These are phyloP conservation scores for Myriosclerotinia duriaeana DNA, from an alignment of 2,329 filamentous ascomycete genomes.

Conservation along the genomic window DNA sequence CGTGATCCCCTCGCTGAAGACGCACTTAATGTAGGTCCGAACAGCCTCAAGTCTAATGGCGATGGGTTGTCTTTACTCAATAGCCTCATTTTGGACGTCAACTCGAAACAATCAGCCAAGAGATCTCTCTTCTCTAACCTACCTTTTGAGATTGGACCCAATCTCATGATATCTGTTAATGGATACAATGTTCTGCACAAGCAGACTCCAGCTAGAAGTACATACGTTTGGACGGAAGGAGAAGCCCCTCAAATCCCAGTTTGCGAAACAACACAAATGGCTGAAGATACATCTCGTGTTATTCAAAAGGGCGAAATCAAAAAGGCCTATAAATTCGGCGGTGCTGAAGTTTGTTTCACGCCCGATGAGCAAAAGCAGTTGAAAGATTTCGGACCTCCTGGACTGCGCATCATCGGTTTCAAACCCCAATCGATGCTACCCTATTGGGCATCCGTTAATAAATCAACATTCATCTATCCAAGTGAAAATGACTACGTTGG, in stretches of 20 bases:
- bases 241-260: slow-evolving; percentile 79
- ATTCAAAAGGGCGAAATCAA: slow-evolving; percentile 80
- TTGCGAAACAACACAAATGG: slow-evolving; percentile 70
- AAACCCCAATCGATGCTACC: slow-evolving; percentile 75
- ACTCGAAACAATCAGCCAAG: slow-evolving; percentile 83
- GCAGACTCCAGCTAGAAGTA: slow-evolving; percentile 76
- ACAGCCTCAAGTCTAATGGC: slow-evolving; percentile 62
- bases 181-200: slow-evolving; percentile 87
- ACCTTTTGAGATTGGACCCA: slow-evolving; percentile 83
- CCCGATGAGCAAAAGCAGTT: slow-evolving; percentile 78
- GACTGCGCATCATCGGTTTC: slow-evolving; percentile 90
- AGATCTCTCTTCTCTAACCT: slow-evolving; percentile 82
- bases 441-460: slow-evolving; percentile 81
- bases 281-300: slow-evolving; percentile 72
- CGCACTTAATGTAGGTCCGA: slow-evolving; percentile 54
- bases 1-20: slow-evolving; percentile 71
- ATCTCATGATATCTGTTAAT: slow-evolving; percentile 83
- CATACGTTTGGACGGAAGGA: slow-evolving; percentile 85
- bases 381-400: slow-evolving; percentile 75
- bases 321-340: slow-evolving; percentile 95
- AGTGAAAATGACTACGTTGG: slow-evolving; percentile 87
- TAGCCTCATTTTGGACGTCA: slow-evolving; percentile 82
- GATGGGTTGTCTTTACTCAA: slow-evolving; percentile 78
- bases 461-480: slow-evolving; percentile 90
- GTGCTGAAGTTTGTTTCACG: slow-evolving; percentile 82